Evolutionary conservation across 768 basidiomycete genomes (phyloP).

Genomic region (Boletus tomentosulus): DNA sequence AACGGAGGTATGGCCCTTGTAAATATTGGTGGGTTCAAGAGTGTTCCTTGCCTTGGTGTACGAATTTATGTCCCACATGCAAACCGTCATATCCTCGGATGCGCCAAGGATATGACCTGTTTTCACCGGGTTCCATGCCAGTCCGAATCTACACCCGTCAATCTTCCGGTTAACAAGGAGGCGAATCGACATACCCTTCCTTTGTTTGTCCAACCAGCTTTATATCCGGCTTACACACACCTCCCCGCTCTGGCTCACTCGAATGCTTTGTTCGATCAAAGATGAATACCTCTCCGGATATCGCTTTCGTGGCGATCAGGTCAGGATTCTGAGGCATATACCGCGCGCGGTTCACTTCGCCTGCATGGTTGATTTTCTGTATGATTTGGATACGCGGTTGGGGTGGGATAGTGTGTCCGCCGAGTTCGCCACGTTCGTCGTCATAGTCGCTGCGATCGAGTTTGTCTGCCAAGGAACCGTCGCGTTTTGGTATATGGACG

Average conservation of each 20-base stretch:
- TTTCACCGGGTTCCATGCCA: conserved; percentile 88
- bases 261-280: conserved; percentile 98
- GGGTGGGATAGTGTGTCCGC: conserved; percentile 84
- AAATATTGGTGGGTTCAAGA: conserved; percentile 81
- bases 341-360: conserved; percentile 94
- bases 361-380: conserved; percentile 91
- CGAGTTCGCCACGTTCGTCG: conserved; percentile 90
- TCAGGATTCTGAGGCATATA: conserved; percentile 99
- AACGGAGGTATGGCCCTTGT: conserved; percentile 84
- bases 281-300: conserved; percentile 86
- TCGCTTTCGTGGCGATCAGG: conserved; percentile 91
- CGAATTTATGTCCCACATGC: conserved; percentile 92
- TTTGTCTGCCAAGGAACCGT: conserved; percentile 64
- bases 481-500: conserved; percentile 87
- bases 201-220: conserved; percentile 83
- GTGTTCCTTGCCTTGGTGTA: conserved; percentile 75
- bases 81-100: conserved; percentile 94
- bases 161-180: neutral
- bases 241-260: conserved; percentile 83
- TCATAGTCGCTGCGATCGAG: conserved; percentile 81
- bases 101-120: conserved; percentile 84
- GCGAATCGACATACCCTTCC: conserved; percentile 69
- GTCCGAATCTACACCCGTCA: conserved; percentile 68
- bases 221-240: conserved; percentile 87
- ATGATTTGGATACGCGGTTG: conserved; percentile 84